Base-by-base conservation (phyloP, 202 grass and related monocot species). In the Bolboschoenoplectus hybrid region DNA sequence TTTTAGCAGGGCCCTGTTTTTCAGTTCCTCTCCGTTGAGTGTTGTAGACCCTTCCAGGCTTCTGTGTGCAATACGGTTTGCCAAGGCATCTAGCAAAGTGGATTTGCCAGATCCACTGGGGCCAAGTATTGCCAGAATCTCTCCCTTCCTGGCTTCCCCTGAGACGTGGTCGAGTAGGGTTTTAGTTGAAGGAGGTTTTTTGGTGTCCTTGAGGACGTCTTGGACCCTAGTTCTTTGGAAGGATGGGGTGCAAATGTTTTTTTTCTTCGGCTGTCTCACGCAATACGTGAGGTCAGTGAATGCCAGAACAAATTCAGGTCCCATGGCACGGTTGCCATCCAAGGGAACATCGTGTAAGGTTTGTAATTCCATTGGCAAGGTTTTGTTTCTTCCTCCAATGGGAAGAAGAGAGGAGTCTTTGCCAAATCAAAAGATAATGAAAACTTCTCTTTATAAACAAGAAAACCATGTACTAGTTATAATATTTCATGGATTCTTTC, bases 51-150 rank as follows among this genome's bases (percentile, higher is more conserved):
- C 95, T 65, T 89, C 61, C 7, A 95, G 90, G 86, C 90, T 93
- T 43, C 72, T 45, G 17, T 67, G 67, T 0, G 85, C 45, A 47
- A 98, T 93, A 56, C 88, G 88, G 3, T 93, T 92, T 7, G 93
- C 93, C 16, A 98, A 89, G 41, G 86, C 91, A 71, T 98, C 95
- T 5, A 98, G 87, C 85, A 98, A 89, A 58, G 96, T 98, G 12
- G 96, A 98, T 89, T 98, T 98, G 55, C 93, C 96, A 16, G 91
- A 91, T 35, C 95, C 95, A 80, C 92, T 97, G 17, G 95, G 95
- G 0, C 93, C 95, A 85, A 95, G 90, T 8, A 97, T 82, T 80
- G 92, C 93, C 0, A 93, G 91, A 58, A 97, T 85, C 77, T 90
- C 91, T 0, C 95, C 89, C 53, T 95, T 92, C 73, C 91, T 91